These are phyloP conservation scores for Oryza brachyantha DNA, from an alignment of 176 grass and related monocot genomes.

Conservation along the genomic window DNA sequence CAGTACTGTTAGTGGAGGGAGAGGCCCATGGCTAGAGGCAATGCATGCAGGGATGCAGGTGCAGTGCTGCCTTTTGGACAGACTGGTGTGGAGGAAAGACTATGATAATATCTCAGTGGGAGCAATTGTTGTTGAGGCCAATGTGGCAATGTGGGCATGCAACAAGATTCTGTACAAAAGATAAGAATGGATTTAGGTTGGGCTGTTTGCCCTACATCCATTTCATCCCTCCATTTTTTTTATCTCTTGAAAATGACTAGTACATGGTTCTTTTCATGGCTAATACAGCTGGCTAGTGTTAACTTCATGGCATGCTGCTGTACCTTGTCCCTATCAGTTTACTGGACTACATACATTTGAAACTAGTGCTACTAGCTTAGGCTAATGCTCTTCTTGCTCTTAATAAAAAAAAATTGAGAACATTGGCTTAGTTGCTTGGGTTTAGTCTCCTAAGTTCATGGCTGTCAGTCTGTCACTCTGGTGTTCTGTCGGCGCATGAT, in stretches of 20 bases:
- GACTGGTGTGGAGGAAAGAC: slow-evolving; percentile 16
- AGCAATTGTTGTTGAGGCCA: slow-evolving; percentile 27
- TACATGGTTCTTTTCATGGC: slow-evolving; percentile 4
- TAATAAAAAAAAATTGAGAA: background rate
- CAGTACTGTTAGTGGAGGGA: slow-evolving; percentile 1
- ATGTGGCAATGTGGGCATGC: slow-evolving; percentile 17
- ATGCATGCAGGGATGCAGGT: slow-evolving; percentile 1
- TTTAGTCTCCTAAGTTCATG: background rate
- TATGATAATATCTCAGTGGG: slow-evolving; percentile 24
- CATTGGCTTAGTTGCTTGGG: background rate
- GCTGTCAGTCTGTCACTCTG: background rate
- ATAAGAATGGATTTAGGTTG: background rate
- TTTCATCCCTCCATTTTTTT: background rate
- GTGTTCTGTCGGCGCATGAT: background rate
- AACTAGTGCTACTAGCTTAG: background rate
- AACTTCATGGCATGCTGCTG: background rate
- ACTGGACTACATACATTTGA: background rate
- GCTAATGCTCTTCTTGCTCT: background rate
- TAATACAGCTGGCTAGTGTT: background rate
- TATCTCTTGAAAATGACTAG: background rate
- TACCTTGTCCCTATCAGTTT: slow-evolving; percentile 2
- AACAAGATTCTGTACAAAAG: slow-evolving; percentile 11
- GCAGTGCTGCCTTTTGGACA: slow-evolving; percentile 16
- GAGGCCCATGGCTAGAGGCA: slow-evolving; percentile 16
- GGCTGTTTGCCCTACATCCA: background rate